These are phyloP conservation scores for Diospyros kaki DNA, from an alignment of 148 eudicot genomes.

Conservation along the genomic window DNA sequence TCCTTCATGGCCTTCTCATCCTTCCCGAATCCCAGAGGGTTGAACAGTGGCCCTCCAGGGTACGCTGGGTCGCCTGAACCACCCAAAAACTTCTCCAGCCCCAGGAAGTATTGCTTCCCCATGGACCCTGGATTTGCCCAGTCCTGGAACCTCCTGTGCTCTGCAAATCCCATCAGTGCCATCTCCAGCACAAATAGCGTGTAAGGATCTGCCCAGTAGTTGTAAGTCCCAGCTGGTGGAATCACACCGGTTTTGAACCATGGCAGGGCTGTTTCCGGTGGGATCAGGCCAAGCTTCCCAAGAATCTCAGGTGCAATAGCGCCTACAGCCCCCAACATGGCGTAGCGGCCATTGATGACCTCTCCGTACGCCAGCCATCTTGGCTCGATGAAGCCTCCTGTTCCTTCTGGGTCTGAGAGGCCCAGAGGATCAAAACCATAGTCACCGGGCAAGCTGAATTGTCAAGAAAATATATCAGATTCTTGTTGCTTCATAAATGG, in stretches of 20 bases:
- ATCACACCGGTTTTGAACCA: constrained; percentile 98
- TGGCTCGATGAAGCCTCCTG: constrained; percentile 99
- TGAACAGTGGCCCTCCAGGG: constrained; percentile 95
- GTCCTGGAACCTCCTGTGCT: constrained; percentile 90
- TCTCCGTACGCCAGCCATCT: constrained; percentile 97
- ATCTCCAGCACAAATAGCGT: constrained; percentile 84
- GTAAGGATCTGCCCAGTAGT: constrained; percentile 90
- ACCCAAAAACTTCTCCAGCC: constrained; percentile 62
- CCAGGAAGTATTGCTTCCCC: constrained; percentile 93
- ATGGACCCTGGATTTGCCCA: constrained; percentile 93
- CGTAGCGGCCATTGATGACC: constrained; percentile 84
- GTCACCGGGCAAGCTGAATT: constrained; percentile 89
- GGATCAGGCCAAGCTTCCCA: constrained; percentile 84
- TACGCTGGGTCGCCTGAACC: constrained; percentile 94
- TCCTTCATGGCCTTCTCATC: constrained; percentile 96
- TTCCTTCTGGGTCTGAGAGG: constrained; percentile 96
- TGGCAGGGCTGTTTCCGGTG: constrained; percentile 86
- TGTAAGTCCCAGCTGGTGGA: constrained; percentile 94
- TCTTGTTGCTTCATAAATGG: not conserved
- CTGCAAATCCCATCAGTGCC: constrained; percentile 98
- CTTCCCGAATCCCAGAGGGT: constrained; percentile 94
- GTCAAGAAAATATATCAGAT: too few species aligned
- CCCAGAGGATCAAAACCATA: constrained; percentile 96
- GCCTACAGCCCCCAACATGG: constrained; percentile 92
- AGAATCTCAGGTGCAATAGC: constrained; percentile 87